Percentiles rank a stretch among this genome's conserved stretches.
Conservation (phyloP, 2,329 filamentous ascomycete species). For the Ambrosiella cleistominuta region DNA sequence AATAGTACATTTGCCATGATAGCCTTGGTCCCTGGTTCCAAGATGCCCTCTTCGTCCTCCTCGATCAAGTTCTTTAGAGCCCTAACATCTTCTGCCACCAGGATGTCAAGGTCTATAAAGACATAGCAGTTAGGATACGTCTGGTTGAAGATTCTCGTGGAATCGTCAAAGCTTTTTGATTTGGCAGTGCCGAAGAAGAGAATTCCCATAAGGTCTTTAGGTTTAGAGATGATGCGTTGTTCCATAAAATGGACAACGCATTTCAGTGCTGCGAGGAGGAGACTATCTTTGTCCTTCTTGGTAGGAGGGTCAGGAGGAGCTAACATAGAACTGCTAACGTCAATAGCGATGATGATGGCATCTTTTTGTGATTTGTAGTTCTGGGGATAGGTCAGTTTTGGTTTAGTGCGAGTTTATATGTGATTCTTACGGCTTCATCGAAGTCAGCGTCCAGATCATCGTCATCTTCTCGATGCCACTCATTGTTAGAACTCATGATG, state of each 20-base stretch:
- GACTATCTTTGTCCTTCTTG: conserved; percentile 61
- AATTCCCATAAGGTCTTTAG: conserved; percentile 93
- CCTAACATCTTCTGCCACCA: conserved; percentile 74
- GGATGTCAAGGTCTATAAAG: conserved; percentile 72
- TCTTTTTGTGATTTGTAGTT: conserved; percentile 86
- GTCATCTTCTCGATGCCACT: not conserved
- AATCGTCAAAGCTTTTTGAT: conserved; percentile 57
- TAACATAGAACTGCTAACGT: conserved; percentile 81
- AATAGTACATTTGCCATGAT: conserved; percentile 83
- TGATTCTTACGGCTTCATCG: conserved; percentile 30
- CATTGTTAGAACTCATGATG: too few relatives aligned
- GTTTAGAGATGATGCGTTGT: conserved; percentile 92
- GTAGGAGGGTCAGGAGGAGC: conserved; percentile 49
- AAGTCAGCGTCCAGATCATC: conserved; percentile 26
- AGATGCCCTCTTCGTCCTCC: conserved; percentile 54
- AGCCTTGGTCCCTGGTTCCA: conserved; percentile 49
- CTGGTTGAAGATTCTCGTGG: conserved; percentile 37
- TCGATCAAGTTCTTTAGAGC: conserved; percentile 58
- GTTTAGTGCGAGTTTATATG: not conserved
- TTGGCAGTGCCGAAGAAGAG: conserved; percentile 64
- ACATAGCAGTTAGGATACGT: conserved; percentile 86
- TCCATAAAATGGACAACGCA: conserved; percentile 93
- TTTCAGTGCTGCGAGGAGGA: conserved; percentile 71
- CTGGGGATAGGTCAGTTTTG: conserved; percentile 24
- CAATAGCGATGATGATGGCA: conserved; percentile 93